Evolutionary conservation across 2,329 filamentous ascomycete genomes (phyloP), one percentile per base, ranked within the genome.

Genomic region (Trichoderma sp.): DNA sequence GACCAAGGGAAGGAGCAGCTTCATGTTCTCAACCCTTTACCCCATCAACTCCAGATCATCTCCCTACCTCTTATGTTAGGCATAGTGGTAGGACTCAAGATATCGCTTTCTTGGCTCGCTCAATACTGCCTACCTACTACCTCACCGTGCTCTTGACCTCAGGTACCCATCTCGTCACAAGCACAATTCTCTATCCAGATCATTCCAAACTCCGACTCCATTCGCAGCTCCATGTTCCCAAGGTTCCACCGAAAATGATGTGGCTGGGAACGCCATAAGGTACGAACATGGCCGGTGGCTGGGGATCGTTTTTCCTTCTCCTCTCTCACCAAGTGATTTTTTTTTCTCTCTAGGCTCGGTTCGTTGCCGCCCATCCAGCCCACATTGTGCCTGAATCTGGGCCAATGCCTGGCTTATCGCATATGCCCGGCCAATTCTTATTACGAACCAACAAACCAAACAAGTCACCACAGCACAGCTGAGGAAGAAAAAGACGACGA

Each of bases 351-450:
- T 61, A 59, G 50, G 57, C 51, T 59, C 59, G 50, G 59, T 51
- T 63, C 59, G 59, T 63, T 63, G 59, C 59, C 59, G 59, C 59
- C 59, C 59, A 63, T 63, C 59, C 59, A 55, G 52, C 59, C 62
- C 54, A 64, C 62, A 45, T 64, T 64, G 62, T 59, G 52, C 50
- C 57, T 60, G 45, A 52, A 48, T 30, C 47, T 62, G 19, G 24
- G 28, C 45, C 28, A 34, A 51, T 39, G 61, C 52, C 45, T 57
- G 52, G 60, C 60, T 57, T 24, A 34, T 54, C 51, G 7, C 30
- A 45, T 47, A 39, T 39, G 34, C 34, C 34, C 34, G 34, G 52
- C 19, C 10, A 34, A 19, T 15, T 30, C 15, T 28, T 21, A 41
- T 51, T 52, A 52, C 48, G 48, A 50, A 51, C 47, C 47, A 50